A percentile compares a stretch with the other conserved stretches of the same genome.
phyloP scores from a whole-genome alignment of 169 alveolate genomes.

The Cryptosporidium meleagridis region DNA sequence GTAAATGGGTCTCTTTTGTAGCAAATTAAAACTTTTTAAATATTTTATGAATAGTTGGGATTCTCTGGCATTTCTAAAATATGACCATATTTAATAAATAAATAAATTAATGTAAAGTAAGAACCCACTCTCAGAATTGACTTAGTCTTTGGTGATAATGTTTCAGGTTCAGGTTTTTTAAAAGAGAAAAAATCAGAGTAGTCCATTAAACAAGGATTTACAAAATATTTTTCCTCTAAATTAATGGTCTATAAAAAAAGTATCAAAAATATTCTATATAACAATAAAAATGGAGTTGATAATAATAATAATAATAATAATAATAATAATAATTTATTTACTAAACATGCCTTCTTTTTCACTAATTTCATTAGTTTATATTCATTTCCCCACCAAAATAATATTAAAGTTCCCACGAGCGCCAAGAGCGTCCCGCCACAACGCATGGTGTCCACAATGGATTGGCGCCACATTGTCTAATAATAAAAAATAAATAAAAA shows the following conservation, averaged over 20 bases:
- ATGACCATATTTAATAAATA: slow-evolving; percentile 43
- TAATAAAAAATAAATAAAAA: background rate
- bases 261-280: background rate
- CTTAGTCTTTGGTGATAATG: slow-evolving; percentile 32
- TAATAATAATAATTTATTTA: background rate
- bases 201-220: slow-evolving; percentile 5
- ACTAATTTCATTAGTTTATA: no score
- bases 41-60: slow-evolving; percentile 20
- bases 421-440: background rate
- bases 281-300: background rate
- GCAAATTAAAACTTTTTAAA: background rate
- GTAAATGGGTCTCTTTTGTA: background rate
- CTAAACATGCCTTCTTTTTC: background rate
- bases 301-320: background rate
- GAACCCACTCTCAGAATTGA: slow-evolving; percentile 45
- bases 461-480: background rate
- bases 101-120: slow-evolving; percentile 15
- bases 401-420: background rate
- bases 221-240: no score
- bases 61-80: slow-evolving; percentile 63
- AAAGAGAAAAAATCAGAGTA: slow-evolving; percentile 11
- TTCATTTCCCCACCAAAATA: background rate
- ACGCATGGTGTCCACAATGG: slow-evolving; percentile 18
- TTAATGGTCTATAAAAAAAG: no score
- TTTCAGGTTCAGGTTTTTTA: background rate